These are phyloP conservation scores for Naganishia friedmannii DNA, from an alignment of 768 basidiomycete species.

Conservation along the genomic window DNA sequence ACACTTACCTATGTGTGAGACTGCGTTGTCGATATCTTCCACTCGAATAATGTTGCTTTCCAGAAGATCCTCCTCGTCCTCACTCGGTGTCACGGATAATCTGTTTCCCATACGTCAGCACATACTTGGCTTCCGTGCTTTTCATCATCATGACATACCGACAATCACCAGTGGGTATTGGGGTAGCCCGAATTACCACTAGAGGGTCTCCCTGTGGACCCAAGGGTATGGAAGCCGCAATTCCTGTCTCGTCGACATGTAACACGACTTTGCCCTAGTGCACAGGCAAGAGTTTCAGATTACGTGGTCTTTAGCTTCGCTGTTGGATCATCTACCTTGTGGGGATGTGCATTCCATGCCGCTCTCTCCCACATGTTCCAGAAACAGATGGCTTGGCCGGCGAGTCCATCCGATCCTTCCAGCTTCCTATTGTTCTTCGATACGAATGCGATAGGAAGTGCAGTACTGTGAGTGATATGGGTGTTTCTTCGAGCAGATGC, in stretches of 20 bases:
- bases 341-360: constrained; percentile 59
- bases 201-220: constrained; percentile 68
- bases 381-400: constrained; percentile 63
- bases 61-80: constrained; percentile 69
- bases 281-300: background rate
- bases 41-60: constrained; percentile 77
- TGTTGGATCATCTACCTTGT: constrained; percentile 63
- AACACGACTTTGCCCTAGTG: constrained; percentile 78
- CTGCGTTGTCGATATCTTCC: constrained; percentile 66
- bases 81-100: constrained; percentile 62
- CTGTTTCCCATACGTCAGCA: background rate
- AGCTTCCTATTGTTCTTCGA: constrained; percentile 9
- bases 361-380: constrained; percentile 84
- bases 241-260: constrained; percentile 73
- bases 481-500: constrained; percentile 61
- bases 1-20: constrained; percentile 75
- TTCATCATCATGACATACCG: constrained; percentile 56
- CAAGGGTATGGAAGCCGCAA: constrained; percentile 74
- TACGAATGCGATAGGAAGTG: constrained; percentile 27
- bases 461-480: constrained; percentile 29
- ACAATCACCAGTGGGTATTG: constrained; percentile 76
- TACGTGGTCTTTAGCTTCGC: background rate
- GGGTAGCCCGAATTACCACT: constrained; percentile 76
- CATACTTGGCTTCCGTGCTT: background rate
- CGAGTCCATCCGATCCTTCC: constrained; percentile 14